Conservation (phyloP, 2,329 filamentous ascomycete species). For the Fusarium sp. region DNA sequence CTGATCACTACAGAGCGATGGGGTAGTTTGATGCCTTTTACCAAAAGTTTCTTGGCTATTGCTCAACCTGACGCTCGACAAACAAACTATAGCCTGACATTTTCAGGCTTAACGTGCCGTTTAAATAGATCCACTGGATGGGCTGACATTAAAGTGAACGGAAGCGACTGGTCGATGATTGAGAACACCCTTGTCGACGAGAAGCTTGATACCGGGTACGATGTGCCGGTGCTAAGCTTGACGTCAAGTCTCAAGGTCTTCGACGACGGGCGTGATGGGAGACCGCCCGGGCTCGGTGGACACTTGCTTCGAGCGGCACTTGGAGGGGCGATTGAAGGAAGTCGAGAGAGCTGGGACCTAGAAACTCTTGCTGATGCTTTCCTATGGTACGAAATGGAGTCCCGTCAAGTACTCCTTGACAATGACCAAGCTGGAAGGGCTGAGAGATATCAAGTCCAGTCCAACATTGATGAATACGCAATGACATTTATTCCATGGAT, state of each 20-base stretch:
- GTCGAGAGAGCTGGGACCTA: neutral
- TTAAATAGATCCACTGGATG: slow-evolving; percentile 17
- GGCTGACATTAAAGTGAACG: slow-evolving; percentile 13
- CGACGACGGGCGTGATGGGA: neutral
- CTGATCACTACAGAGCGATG: neutral
- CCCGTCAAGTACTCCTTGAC: neutral
- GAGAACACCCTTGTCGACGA: neutral
- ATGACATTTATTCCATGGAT: slow-evolving; percentile 38
- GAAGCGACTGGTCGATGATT: slow-evolving; percentile 7
- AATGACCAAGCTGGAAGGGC: neutral
- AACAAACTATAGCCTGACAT: neutral
- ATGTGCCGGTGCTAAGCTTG: neutral
- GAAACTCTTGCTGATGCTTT: slow-evolving; percentile 28
- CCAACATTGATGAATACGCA: slow-evolving; percentile 10
- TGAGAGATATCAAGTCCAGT: slow-evolving; percentile 5
- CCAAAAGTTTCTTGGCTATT: neutral
- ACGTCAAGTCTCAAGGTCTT: neutral
- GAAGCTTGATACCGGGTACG: neutral
- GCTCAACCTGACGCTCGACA: neutral
- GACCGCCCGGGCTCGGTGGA: slow-evolving; percentile 15
- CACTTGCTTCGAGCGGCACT: slow-evolving; percentile 11
- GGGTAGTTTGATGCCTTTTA: slow-evolving; percentile 2
- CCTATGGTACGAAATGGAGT: slow-evolving; percentile 26
- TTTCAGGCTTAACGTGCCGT: slow-evolving; percentile 16
- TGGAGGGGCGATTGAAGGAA: neutral